These are phyloP conservation scores for Lodderomyces jiufengensis DNA, from an alignment of 1,139 yeast genomes.

Conservation along the genomic window DNA sequence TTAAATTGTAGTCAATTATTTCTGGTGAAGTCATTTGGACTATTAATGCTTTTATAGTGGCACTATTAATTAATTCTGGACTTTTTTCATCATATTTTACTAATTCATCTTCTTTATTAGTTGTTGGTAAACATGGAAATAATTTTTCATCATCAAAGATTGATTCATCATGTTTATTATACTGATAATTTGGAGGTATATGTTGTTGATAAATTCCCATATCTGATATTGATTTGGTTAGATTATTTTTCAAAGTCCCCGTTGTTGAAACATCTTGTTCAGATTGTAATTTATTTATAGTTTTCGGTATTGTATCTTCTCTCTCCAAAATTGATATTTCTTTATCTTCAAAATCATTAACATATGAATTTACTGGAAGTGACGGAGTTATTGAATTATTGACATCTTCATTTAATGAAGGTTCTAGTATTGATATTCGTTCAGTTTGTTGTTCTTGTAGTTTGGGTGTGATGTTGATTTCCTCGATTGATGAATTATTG, in stretches of 20 bases:
- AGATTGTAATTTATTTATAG: not conserved
- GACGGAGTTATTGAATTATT: too few relatives aligned
- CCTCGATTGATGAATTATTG: too few relatives aligned
- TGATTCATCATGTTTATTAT: conserved; percentile 40
- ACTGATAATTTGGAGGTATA: conserved; percentile 23
- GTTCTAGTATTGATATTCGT: too few relatives aligned
- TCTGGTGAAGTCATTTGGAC: conserved; percentile 78
- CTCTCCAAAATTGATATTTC: not conserved
- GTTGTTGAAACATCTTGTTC: not conserved
- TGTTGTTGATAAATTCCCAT: conserved; percentile 11
- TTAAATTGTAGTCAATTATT: conserved; percentile 69
- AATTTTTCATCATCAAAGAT: conserved; percentile 37
- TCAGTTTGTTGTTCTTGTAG: too few relatives aligned
- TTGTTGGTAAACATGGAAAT: conserved; percentile 30
- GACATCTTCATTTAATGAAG: too few relatives aligned
- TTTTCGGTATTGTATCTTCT: too few relatives aligned
- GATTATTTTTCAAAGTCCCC: conserved; percentile 2
- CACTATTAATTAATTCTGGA: conserved; percentile 37
- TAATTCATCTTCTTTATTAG: conserved; percentile 16
- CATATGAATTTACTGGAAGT: too few relatives aligned
- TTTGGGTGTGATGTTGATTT: too few relatives aligned
- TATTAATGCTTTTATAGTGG: conserved; percentile 52
- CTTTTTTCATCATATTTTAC: conserved; percentile 37
- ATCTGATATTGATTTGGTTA: conserved; percentile 10
- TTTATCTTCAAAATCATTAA: conserved; percentile 1